Evolutionary conservation across 345 rosid genomes (phyloP).

Genomic region (Boechera divaricarpa): DNA sequence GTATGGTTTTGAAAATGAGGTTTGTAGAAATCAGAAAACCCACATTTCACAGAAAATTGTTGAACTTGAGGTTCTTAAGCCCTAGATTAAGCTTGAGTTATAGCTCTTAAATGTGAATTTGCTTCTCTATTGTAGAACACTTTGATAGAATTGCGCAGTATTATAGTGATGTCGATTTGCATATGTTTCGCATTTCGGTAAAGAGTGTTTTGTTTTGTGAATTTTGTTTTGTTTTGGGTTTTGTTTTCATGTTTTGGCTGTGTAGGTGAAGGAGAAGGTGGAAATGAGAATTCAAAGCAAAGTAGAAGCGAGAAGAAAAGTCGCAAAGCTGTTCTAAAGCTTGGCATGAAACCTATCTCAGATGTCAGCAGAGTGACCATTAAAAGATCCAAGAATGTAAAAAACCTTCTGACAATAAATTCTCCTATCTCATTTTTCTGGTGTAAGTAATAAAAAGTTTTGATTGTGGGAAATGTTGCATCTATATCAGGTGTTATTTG

Average conservation of each 20-base stretch:
- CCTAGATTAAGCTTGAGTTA: background rate
- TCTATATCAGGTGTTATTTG: constrained; percentile 59
- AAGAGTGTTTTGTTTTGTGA: background rate
- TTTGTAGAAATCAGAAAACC: constrained; percentile 3
- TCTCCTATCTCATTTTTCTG: background rate
- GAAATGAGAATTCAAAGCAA: constrained; percentile 72
- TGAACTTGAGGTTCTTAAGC: background rate
- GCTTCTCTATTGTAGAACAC: background rate
- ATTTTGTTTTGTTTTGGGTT: background rate
- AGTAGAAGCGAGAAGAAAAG: constrained; percentile 93
- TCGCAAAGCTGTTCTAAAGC: constrained; percentile 77
- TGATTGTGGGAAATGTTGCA: constrained; percentile 20
- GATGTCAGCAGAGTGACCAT: constrained; percentile 86
- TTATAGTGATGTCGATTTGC: background rate
- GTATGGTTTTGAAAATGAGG: background rate
- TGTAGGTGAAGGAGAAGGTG: constrained; percentile 53
- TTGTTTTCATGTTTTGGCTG: background rate
- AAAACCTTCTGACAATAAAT: background rate
- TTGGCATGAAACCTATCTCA: constrained; percentile 77
- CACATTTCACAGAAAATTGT: background rate
- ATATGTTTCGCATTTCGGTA: background rate
- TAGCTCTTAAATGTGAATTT: background rate
- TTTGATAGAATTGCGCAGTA: background rate
- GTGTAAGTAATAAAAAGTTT: background rate
- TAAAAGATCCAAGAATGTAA: constrained; percentile 74